A percentile compares a stretch with the other conserved stretches of the same genome.
phyloP scores from a whole-genome alignment of 768 basidiomycete genomes.

The Boletus edulis region DNA sequence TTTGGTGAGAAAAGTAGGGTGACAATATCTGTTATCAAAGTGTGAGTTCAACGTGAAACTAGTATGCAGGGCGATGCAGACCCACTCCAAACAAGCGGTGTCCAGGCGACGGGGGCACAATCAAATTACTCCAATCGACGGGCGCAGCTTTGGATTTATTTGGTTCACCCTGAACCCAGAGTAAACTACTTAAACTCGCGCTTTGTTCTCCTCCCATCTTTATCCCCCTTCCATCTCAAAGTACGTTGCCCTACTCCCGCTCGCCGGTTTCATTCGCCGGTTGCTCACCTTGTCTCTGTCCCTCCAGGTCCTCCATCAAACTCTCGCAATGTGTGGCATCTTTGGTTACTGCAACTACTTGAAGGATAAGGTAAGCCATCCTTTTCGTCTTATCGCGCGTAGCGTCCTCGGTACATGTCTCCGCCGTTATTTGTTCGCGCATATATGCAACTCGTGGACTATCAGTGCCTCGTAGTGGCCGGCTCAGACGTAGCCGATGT shows the following conservation, averaged over 20 bases:
- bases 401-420: background rate
- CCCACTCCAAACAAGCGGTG: slow-evolving; percentile 13
- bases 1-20: background rate
- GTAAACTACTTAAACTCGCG: slow-evolving; percentile 30
- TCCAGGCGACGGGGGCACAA: slow-evolving; percentile 12
- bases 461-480: background rate
- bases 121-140: background rate
- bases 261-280: background rate
- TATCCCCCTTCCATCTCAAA: slow-evolving; percentile 4
- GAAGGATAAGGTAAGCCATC: slow-evolving; percentile 80
- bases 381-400: background rate
- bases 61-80: slow-evolving; percentile 7
- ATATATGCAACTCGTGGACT: slow-evolving; percentile 6
- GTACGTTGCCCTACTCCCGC: slow-evolving; percentile 3
- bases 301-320: slow-evolving; percentile 5
- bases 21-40: too few relatives aligned
- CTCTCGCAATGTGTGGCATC: slow-evolving; percentile 82
- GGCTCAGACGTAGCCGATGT: too few relatives aligned
- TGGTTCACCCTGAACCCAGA: slow-evolving; percentile 32
- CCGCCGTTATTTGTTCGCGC: slow-evolving; percentile 1
- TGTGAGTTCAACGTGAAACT: background rate
- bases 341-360: slow-evolving; percentile 95
- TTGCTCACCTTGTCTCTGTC: slow-evolving; percentile 1
- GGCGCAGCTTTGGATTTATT: slow-evolving; percentile 28
- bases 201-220: slow-evolving; percentile 23